Evolutionary conservation across 208 protist species (phyloP), one percentile per base, ranked within the genome.

Genomic region (Leishmania braziliensis): DNA sequence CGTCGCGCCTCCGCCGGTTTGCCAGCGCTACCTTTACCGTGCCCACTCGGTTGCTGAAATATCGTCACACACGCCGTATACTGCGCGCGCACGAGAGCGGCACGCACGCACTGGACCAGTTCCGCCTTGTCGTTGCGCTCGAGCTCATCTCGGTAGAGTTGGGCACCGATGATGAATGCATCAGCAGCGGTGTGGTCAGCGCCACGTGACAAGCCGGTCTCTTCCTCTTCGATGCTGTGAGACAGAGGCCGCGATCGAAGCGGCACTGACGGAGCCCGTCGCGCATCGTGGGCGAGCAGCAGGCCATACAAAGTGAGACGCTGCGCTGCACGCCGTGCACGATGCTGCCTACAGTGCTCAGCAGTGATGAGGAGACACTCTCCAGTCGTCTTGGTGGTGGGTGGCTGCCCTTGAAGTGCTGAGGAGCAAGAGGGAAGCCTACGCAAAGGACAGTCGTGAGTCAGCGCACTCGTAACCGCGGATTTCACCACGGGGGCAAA

Each of bases 21-120:
- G 18, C 4, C 46, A 16, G 20, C 51, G 53, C 48, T 10, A 43
- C 16, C 51, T 12, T 76, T 29, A 9, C 48, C 71, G 6, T 10
- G 48, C 33, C 16, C 51, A 36, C 48, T 33, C 29, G 3, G 33
- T 14, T 51, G 72, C 14, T 76, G 72, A 62, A 60, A 29, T 1
- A 12, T 0, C 6, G 3, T 20, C 74, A 65, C 2, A 48, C 73
- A 78, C 62, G 36, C 53, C 18, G 48, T 33, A 8, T 66, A 4
- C 48, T 72, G 56, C 33, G 46, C 75, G 12, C 71, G 54, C 3
- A 72, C 46, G 51, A 79, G 76, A 68, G 76, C 54, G 51, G 3
- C 62, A 29, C 76, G 76, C 29, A 72, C 62, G 50, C 62, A 78
- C 18, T 16, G 16, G 20, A 73, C 58, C 54, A 85, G 65, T 65